Evolutionary conservation across 257 asterid genomes (phyloP), one percentile per base, ranked within the genome.

Genomic region (Plantago elongata): DNA sequence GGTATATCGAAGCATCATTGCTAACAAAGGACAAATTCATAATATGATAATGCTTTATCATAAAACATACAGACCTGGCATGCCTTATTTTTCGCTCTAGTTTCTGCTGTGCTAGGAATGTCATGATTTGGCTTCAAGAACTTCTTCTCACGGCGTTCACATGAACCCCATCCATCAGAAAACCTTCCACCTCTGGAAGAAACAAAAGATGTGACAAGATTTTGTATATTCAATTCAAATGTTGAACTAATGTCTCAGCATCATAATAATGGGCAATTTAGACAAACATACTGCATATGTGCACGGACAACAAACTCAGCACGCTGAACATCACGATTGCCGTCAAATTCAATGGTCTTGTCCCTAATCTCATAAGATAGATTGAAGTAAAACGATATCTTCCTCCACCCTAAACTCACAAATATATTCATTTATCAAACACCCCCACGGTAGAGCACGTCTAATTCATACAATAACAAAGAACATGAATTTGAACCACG

Each of bases 151-250:
- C 96, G 82, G 27, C 87, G 82, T 47, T 92, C 97, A 75, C 98
- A 89, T 17, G 98, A 92, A 61, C 97, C 98, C 98, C 97, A 92
- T 74, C 98, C 98, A 77, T 92, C 96, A 47, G 96, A 89, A 69
- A 86, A 92, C 75, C 98, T 86, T 57, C 96, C 95, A 60, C 97
- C 95, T 70, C 97, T 92, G 66, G 3, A 68, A 71, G 62, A 51
- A 60, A 61, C 55, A 44, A 15, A 54, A 72, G 8, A 48, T 65
- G 54, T n/a, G 52, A 34, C 11, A 43, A 46, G 62, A 17, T 51
- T 65, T 15, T 22, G 27, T 2, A 22, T 22, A 44, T 18, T 43
- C 29, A 44, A 57, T 11, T 72, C 62, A 63, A 37, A 43, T n/a
- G 57, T 14, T 37, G 9, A 45, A 63, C 55, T 63, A 54, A 54